Evolutionary conservation across 1,284 basidiomycete species (phyloP).

Genomic region (Ustilago tritici): DNA sequence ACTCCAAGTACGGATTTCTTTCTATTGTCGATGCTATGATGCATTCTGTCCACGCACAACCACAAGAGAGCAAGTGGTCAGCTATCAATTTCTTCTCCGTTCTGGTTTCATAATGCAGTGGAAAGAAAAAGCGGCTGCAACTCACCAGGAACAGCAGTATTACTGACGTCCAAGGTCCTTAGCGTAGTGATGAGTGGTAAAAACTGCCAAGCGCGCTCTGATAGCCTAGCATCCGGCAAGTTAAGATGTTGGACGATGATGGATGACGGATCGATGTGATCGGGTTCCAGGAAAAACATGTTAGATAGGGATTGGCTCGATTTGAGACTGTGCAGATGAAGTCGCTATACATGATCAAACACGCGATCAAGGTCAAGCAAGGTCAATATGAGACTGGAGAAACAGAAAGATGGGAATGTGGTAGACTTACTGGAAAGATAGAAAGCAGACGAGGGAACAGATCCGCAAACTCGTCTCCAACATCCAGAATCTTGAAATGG

Average conservation of each 20-base stretch:
- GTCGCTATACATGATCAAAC: constrained; percentile 2
- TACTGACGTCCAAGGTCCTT: constrained; percentile 26
- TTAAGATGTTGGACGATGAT: constrained; percentile 25
- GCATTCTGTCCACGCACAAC: constrained; percentile 4
- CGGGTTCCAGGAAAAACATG: constrained; percentile 20
- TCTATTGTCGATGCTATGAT: constrained; percentile 24
- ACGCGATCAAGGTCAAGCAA: neutral
- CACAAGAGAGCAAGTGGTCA: neutral
- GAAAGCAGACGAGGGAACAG: constrained; percentile 21
- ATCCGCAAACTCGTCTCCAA: constrained; percentile 27
- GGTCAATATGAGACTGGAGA: neutral
- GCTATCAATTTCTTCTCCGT: neutral
- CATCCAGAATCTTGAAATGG: constrained; percentile 20
- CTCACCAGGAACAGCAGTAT: constrained; percentile 31
- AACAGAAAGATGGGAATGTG: neutral
- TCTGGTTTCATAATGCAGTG: too few species aligned
- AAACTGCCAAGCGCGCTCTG: constrained; percentile 26
- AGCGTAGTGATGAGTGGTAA: constrained; percentile 16
- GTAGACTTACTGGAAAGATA: constrained; percentile 23
- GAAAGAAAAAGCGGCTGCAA: neutral
- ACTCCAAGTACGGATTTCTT: constrained; percentile 20
- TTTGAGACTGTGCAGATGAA: constrained; percentile 20
- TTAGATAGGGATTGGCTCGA: constrained; percentile 18
- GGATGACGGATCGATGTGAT: neutral
- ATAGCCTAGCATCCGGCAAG: constrained; percentile 20